Evolutionary conservation across 2,329 filamentous ascomycete species (phyloP).

Genomic region (Cordyceps fumosorosea): DNA sequence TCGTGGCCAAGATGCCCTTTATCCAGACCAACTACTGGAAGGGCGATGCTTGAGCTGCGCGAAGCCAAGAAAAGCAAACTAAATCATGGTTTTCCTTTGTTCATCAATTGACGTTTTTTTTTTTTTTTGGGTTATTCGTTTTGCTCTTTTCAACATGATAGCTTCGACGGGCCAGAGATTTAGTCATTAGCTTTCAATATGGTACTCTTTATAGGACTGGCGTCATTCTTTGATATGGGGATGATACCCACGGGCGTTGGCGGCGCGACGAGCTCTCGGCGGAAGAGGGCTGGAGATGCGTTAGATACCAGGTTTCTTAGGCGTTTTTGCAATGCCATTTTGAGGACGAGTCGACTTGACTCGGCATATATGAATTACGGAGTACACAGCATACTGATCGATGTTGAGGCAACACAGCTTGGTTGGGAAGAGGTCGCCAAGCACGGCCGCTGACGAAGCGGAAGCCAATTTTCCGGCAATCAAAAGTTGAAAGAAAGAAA

Average conservation of each 20-base stretch:
- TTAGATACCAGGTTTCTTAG: constrained; percentile 8
- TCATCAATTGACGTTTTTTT: constrained; percentile 9
- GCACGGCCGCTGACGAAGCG: too few species aligned
- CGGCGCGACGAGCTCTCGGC: neutral
- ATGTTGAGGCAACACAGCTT: too few species aligned
- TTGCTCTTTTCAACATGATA: neutral
- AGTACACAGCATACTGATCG: too few species aligned
- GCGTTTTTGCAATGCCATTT: constrained; percentile 10
- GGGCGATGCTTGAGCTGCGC: constrained; percentile 14
- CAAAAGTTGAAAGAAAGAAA: too few species aligned
- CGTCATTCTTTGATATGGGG: constrained; percentile 3
- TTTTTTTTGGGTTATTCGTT: neutral
- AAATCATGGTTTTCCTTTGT: neutral
- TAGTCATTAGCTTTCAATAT: constrained; percentile 12
- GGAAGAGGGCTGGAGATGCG: neutral
- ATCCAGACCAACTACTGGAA: constrained; percentile 71
- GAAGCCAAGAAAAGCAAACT: neutral
- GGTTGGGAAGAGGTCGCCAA: too few species aligned
- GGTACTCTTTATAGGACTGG: constrained; percentile 12
- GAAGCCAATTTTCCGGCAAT: too few species aligned
- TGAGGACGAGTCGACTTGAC: neutral
- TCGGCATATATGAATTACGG: neutral
- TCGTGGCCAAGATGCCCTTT: constrained; percentile 85
- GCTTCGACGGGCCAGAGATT: neutral
- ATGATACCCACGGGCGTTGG: neutral